A percentile compares a stretch with the other conserved stretches of the same genome.
Conservation (phyloP, 2,329 filamentous ascomycete species). For the Aspergillus viridinutans region DNA sequence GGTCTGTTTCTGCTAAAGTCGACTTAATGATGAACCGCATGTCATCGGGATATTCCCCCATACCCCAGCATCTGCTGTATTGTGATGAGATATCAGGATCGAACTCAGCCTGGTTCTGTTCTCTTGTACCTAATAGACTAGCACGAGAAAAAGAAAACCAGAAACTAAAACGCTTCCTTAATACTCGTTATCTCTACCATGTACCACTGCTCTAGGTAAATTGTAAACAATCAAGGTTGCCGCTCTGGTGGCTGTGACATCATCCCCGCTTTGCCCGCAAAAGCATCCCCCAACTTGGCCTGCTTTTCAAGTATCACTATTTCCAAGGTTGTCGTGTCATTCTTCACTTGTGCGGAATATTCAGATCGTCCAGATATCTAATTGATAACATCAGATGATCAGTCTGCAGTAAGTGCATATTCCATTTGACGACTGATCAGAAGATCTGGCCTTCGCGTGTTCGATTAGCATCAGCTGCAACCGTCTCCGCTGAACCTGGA, state of each 20-base stretch:
- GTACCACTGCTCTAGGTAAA: neutral
- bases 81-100: neutral
- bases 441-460: neutral
- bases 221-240: neutral
- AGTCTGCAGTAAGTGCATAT: neutral
- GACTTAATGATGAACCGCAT: neutral
- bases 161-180: neutral
- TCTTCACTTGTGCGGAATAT: neutral
- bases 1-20: neutral
- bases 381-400: neutral
- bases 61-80: neutral
- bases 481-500: neutral
- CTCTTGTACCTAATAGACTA: no score
- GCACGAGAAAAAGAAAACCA: neutral
- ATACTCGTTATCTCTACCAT: neutral
- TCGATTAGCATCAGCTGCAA: neutral
- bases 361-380: neutral
- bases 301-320: neutral
- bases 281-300: neutral
- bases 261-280: neutral
- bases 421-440: neutral
- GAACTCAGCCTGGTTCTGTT: neutral
- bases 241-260: conserved; percentile 2
- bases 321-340: neutral
- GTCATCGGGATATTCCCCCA: neutral